These are phyloP conservation scores for Cadophora luteo-olivacea DNA, from an alignment of 2,329 filamentous ascomycete genomes.

Conservation along the genomic window DNA sequence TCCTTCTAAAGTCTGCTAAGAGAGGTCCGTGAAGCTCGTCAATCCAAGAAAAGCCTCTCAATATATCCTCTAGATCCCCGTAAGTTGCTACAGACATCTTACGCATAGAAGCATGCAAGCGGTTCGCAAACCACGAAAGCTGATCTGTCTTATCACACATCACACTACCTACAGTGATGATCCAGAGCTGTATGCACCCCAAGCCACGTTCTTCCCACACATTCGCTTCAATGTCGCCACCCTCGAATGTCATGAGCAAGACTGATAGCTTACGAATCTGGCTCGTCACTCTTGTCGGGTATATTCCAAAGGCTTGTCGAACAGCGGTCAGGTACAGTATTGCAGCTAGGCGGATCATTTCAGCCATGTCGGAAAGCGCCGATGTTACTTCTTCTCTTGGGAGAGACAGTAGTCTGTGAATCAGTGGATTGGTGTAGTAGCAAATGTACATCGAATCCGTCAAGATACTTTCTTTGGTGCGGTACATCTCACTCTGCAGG, in stretches of 20 bases:
- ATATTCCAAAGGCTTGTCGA: slow-evolving; percentile 1
- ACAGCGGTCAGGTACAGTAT: slow-evolving; percentile 1
- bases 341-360: slow-evolving; percentile 6
- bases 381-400: background rate
- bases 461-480: background rate
- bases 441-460: slow-evolving; percentile 3
- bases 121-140: background rate
- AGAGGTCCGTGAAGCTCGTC: slow-evolving; percentile 2
- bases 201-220: slow-evolving; percentile 10
- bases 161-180: background rate
- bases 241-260: background rate
- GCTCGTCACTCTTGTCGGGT: slow-evolving; percentile 1
- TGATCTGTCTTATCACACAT: background rate
- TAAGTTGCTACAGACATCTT: slow-evolving; percentile 1
- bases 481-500: background rate
- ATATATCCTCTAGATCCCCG: background rate
- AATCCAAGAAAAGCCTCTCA: slow-evolving; percentile 3
- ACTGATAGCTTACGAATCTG: slow-evolving; percentile 5
- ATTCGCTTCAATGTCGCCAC: no score
- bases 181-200: background rate
- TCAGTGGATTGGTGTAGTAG: slow-evolving; percentile 3
- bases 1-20: background rate
- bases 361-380: background rate
- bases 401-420: background rate
- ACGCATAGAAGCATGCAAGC: background rate